These are phyloP conservation scores for Trichoderma koningiopsis DNA, from an alignment of 2,329 filamentous ascomycete species.

Conservation along the genomic window DNA sequence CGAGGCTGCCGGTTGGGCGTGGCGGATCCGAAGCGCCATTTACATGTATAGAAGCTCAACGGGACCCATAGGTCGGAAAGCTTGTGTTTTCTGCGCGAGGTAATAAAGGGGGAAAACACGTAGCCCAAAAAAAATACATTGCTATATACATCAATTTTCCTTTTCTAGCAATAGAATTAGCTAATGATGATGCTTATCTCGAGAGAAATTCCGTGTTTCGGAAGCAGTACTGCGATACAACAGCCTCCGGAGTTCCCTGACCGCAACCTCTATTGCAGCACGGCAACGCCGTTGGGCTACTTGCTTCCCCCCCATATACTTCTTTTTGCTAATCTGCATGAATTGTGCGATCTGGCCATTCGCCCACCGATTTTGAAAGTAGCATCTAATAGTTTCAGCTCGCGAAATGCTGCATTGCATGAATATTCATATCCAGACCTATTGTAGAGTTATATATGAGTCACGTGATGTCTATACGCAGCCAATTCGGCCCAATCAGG, in stretches of 20 bases:
- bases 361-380: background rate
- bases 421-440: background rate
- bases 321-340: background rate
- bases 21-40: conserved; percentile 20
- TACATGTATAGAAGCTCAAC: background rate
- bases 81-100: background rate
- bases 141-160: background rate
- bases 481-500: background rate
- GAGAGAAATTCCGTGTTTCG: background rate
- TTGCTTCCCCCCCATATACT: background rate
- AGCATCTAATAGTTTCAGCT: background rate
- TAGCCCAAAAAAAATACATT: background rate
- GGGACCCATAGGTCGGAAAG: background rate
- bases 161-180: background rate
- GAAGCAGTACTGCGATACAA: background rate
- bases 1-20: conserved; percentile 24
- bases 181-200: background rate
- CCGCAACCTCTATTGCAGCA: background rate
- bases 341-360: background rate
- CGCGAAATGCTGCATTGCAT: background rate
- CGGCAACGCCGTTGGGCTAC: conserved; percentile 1
- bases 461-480: conserved; percentile 20
- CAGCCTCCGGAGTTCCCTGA: background rate
- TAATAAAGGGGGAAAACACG: background rate
- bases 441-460: background rate